phyloP scores from a whole-genome alignment of 192 early-diverging fungal genomes.

The Mortierella antarctica region DNA sequence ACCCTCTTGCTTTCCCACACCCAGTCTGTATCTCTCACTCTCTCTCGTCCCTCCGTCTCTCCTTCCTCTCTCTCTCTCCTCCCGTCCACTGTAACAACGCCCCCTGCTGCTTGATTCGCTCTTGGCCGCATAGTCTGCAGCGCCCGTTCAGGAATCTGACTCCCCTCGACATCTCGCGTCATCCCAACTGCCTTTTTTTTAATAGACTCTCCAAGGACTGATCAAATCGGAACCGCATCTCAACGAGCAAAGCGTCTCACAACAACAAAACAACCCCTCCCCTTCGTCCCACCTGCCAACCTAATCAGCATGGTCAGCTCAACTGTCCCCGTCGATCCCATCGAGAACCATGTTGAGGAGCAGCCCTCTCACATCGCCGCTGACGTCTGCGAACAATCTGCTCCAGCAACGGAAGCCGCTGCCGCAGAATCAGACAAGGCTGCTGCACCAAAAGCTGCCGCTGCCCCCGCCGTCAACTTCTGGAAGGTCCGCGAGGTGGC shows the following conservation, averaged over 20 bases:
- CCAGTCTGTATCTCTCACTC: neutral
- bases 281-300: neutral
- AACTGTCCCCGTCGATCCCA: slow-evolving; percentile 32
- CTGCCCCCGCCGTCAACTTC: slow-evolving; percentile 38
- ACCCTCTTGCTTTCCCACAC: neutral
- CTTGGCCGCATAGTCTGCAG: too few relatives aligned
- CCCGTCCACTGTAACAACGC: neutral
- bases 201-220: neutral
- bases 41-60: neutral
- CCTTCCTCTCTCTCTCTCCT: neutral
- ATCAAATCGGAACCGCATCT: neutral
- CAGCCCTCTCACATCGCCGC: neutral
- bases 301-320: slow-evolving; percentile 33
- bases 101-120: too few relatives aligned
- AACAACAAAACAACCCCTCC: neutral
- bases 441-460: slow-evolving; percentile 1
- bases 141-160: neutral
- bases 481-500: slow-evolving; percentile 46
- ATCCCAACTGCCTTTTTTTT: neutral
- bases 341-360: slow-evolving; percentile 22
- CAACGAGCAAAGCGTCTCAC: neutral
- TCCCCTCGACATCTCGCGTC: neutral
- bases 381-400: neutral
- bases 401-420: neutral
- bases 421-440: neutral